Evolutionary conservation across 345 rosid genomes (phyloP).

Genomic region (Arabidopsis arenosa): DNA sequence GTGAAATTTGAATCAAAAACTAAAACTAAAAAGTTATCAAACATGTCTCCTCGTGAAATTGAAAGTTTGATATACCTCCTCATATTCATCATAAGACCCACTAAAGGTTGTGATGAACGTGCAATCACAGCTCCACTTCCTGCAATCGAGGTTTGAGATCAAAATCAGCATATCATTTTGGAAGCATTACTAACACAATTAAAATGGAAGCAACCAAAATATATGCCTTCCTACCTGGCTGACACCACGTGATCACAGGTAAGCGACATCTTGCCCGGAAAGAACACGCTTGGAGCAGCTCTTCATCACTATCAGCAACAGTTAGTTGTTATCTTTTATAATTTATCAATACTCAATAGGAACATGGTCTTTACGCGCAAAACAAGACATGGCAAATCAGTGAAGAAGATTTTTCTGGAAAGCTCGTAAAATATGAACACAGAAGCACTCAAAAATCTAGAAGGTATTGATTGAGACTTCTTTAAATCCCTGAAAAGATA

Average conservation of each 20-base stretch:
- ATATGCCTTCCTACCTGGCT: conserved; percentile 64
- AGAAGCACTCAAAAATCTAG: neutral
- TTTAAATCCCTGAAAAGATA: neutral
- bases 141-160: conserved; percentile 39
- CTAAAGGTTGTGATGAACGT: conserved; percentile 97
- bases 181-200: conserved; percentile 18
- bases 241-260: conserved; percentile 97
- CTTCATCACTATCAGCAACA: conserved; percentile 70
- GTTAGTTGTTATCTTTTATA: conserved; percentile 23
- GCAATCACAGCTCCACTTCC: conserved; percentile 95
- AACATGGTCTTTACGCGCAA: conserved; percentile 3
- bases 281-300: conserved; percentile 79
- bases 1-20: conserved; percentile 36
- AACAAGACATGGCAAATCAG: neutral
- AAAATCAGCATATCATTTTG: conserved; percentile 37
- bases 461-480: neutral
- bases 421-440: neutral
- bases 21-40: conserved; percentile 25
- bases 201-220: conserved; percentile 28
- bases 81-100: conserved; percentile 96
- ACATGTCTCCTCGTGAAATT: neutral
- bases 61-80: conserved; percentile 67
- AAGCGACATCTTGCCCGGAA: conserved; percentile 89
- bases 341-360: conserved; percentile 16
- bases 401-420: conserved; percentile 7